Base-by-base conservation (phyloP, 805 yeast species). In the Tetrapisispora fleetii region DNA sequence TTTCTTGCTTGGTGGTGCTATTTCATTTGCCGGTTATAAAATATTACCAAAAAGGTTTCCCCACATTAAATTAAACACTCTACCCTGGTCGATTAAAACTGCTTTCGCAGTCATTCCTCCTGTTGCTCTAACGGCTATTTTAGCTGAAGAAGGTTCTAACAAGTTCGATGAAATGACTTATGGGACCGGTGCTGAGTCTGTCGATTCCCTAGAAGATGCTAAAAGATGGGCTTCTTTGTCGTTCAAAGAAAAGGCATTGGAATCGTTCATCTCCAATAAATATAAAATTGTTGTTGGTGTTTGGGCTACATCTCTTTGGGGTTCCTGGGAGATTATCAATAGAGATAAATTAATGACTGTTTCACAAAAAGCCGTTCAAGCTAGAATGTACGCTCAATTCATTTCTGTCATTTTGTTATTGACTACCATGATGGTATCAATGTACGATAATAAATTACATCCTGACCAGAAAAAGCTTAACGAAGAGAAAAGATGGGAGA, bases 331-430 rank as follows among this genome's bases (percentile, higher is more conserved):
- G 43, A 58, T 70, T 41, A 87, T 85, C 46, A 81, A 85, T 68
- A 77, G 75, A 56, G 95, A 87, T 64, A 81, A 80, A 54, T 70
- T 80, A 62, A 76, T 87, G 83, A 77, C 86, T 48, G 76, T 73
- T 54, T 69, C 93, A 5, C 95, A 87, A 69, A 87, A 85, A 65
- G 78, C 85, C 44, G 93, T 84, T 33, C 90, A 83, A 63, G 95
- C 95, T 32, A 81, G 95, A 77, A 86, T 86, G 85, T 86, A 86
- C 62, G 95, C 95, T 11, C 95, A 87, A 67, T 85, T 83, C 54
- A 67, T 85, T 48, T 84, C 95, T 1, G 89, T 87, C 47, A 76
- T 76, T 11, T 68, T 86, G 52, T 68, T 86, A 54, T 66, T 86
- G 48, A 88, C 81, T 21, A 79, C 93, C 0, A 75, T 87, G 59